Evolutionary conservation across 108 stramenopile genomes (phyloP), one percentile per base, ranked within the genome.

Genomic region (Cylindrotheca closterium): DNA sequence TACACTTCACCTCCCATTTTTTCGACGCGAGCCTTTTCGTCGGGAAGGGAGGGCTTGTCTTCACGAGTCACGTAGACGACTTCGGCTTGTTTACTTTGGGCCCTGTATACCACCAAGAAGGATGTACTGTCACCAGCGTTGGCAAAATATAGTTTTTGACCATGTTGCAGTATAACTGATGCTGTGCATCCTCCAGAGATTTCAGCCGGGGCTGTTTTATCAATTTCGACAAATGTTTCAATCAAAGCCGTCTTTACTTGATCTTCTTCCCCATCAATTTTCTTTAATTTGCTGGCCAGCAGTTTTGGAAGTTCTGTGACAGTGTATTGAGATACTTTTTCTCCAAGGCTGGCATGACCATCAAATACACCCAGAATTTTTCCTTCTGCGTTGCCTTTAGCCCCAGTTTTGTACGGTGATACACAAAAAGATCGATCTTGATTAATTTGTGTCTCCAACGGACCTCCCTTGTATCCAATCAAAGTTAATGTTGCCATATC

Each of bases 91-190:
- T 61, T 19, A 1, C 55, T 67, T 17, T 30, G 56, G 15, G 65
- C 42, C 10, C 75, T 71, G 61, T 89, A 86, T 3, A 81, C 78
- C 28, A 85, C 93, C 31, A 94, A 57, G 52, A 94, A 88, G 45
- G 71, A 74, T 29, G 84, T 75, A 42, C 77, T 79, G 54, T 91
- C 89, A n/a, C 89, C 89, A 5, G 89, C 87, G 70, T 91, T 91
- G 4, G 90, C 90, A 61, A 91, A 58, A 30, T 76, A 91, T n/a
- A 85, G 60, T 47, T 84, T 84, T 51, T 58, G 37, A 0, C 70
- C 90, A 21, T 84, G 58, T 66, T 86, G 84, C n/a, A 86, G 66
- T 5, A 91, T 67, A 1, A 88, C 68, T 22, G 69, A 73, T 12
- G 86, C 84, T 4, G 89, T 91, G 60, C 89, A 91, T 15, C 89